phyloP scores from a whole-genome alignment of 2,329 filamentous ascomycete species.

The Microdochium trichocladiopsis region DNA sequence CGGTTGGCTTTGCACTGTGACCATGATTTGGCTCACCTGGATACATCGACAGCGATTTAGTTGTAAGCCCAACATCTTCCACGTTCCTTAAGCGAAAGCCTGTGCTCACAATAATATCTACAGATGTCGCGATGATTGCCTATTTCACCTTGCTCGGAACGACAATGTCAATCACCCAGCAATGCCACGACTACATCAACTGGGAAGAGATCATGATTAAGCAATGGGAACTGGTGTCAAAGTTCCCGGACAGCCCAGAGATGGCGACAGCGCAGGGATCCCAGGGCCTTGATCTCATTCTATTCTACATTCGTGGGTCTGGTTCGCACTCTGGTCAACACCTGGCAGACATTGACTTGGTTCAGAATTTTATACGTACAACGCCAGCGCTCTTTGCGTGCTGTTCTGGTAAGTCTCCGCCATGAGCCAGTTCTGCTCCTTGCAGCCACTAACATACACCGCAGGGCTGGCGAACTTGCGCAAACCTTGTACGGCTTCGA shows the following conservation, averaged over 20 bases:
- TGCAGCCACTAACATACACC: neutral
- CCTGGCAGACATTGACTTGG: neutral
- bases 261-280: conserved; percentile 17
- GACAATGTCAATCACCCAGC: conserved; percentile 14
- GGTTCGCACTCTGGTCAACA: neutral
- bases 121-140: conserved; percentile 15
- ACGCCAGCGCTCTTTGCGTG: conserved; percentile 15
- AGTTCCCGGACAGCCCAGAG: conserved; percentile 11
- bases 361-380: conserved; percentile 16
- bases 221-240: conserved; percentile 9
- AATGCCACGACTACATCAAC: conserved; percentile 10
- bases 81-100: neutral
- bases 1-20: conserved; percentile 6
- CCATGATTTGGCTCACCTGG: conserved; percentile 14
- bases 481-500: conserved; percentile 8
- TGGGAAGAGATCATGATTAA: conserved; percentile 10
- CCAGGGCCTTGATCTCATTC: conserved; percentile 12
- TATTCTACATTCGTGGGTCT: conserved; percentile 17
- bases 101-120: neutral
- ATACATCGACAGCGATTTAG: conserved; percentile 12
- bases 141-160: conserved; percentile 13
- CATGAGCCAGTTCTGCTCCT: neutral
- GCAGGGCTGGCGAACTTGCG: conserved; percentile 6
- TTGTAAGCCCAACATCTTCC: conserved; percentile 9
- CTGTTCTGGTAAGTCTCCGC: conserved; percentile 14